Evolutionary conservation across 1,139 yeast genomes (phyloP), one percentile per base, ranked within the genome.

Genomic region (Sugiyamaella sp.): DNA sequence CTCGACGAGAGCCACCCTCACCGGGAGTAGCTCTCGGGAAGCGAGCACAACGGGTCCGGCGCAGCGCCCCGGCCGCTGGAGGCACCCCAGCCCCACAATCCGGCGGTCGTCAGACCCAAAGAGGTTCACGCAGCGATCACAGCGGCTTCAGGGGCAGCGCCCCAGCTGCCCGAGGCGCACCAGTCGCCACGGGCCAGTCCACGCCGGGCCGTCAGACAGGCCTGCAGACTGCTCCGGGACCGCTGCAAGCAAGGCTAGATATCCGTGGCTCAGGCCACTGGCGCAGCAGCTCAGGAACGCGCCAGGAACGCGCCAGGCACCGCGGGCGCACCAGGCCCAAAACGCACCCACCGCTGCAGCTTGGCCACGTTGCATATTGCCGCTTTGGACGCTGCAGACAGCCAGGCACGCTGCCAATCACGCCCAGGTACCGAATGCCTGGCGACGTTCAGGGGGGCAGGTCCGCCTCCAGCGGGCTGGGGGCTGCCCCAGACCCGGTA

Each of bases 201-300:
- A 5, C 29, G 29, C 10, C 10, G 29, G 5, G 29, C 29, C 29
- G 14, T 4, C 14, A 10, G 14, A 8, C n/a, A n/a, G n/a, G n/a
- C n/a, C n/a, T n/a, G n/a, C n/a, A n/a, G n/a, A n/a, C n/a, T n/a
- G n/a, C n/a, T 19, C 40, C n/a, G 22, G 22, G 16, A 37, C 40
- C 21, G 6, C 19, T 37, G 40, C 40, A 37, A 8, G n/a, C 9
- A 5, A 5, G 29, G 10, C 29, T 25, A 25, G 5, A 10, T 10
- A 25, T 10, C 5, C 10, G 5, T 6, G 29, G 10, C 29, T 10
- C 29, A 25, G 5, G 9, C 29, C 5, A 4, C 35, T 4, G n/a
- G 35, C 35, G 14, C 8, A 10, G 14, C 35, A 4, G n/a, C 14
- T 39, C 42, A 39, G 42, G 42, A 39, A 39, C 42, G 42, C 24